Conservation (phyloP, 371 early-diverging fungal species). For the Thermomucor indicae-seudaticae region DNA sequence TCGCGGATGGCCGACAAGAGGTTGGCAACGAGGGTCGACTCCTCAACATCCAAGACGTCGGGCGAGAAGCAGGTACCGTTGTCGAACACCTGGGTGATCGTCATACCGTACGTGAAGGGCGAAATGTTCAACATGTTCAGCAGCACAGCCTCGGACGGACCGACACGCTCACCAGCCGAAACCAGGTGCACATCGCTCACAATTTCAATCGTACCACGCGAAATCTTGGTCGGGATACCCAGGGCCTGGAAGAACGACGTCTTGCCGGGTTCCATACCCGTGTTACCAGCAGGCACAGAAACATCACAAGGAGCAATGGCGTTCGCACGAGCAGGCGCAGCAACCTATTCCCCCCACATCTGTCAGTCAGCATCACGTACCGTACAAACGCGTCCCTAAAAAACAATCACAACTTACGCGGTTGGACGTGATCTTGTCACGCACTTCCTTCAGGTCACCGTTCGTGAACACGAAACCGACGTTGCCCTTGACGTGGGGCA, state of each 20-base stretch:
- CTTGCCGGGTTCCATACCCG: conserved; percentile 99
- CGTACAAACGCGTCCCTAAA: too few species aligned
- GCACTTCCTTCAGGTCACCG: conserved; percentile 91
- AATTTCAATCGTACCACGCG: conserved; percentile 99
- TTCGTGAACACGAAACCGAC: conserved; percentile 99
- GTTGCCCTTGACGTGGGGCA: conserved; percentile 92
- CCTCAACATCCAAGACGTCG: conserved; percentile 91
- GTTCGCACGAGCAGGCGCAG: conserved; percentile 98
- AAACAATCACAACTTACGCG: too few species aligned
- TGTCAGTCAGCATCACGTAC: background rate
- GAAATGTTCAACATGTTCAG: conserved; percentile 99
- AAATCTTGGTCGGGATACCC: conserved; percentile 99
- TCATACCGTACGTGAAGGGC: conserved; percentile 99
- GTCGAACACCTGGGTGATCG: conserved; percentile 93
- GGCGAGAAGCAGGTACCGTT: conserved; percentile 91
- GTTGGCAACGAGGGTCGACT: conserved; percentile 76
- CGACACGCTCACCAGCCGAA: conserved; percentile 91
- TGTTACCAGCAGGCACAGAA: conserved; percentile 96
- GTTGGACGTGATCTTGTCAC: conserved; percentile 89
- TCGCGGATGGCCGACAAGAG: conserved; percentile 78
- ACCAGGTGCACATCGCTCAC: conserved; percentile 94
- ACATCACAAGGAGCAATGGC: conserved; percentile 98
- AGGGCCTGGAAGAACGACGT: conserved; percentile 99
- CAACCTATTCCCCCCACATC: too few species aligned
- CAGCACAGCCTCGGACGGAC: conserved; percentile 98